Evolutionary conservation across 2,329 filamentous ascomycete genomes (phyloP), one percentile per base, ranked within the genome.

Genomic region (Aphanocladium album): DNA sequence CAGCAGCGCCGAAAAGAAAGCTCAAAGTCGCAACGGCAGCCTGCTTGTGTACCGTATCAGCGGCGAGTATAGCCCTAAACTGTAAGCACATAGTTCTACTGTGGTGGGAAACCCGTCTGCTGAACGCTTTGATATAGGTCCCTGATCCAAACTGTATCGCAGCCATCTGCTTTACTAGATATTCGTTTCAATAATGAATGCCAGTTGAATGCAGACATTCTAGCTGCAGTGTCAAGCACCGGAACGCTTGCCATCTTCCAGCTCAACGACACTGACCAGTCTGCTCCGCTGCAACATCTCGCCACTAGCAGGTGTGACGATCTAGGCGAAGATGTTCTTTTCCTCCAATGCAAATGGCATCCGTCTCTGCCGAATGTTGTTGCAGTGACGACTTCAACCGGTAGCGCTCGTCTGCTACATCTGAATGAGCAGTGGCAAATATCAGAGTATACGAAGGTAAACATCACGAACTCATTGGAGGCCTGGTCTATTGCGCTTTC

Each of bases 141-240:
- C 2, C 76, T 81, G 60, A 68, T 88, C 5, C 84, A 90, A 69
- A 87, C 82, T 1, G 64, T 87, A 5, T 68, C 77, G 5, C 85
- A 89, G 23, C 82, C 86, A 4, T 91, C 87, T 57, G 93, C 91
- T 6, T 82, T 97, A 30, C 82, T 97, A 57, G 93, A 97, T 71
- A 78, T 97, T 33, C 90, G 93, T 67, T 98, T 97, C 72, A 85
- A 88, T 62, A 84, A 83, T 16, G 59, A 47, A 1, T 69, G 74
- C 56, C 64, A 68, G 2, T 71, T 79, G 57, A 67, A 67, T 8
- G 75, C 73, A 54, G 79, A 80, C 33, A 75, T 89, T 3, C 80
- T 96, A 57, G 91, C 86, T 11, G 85, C 88, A 3, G 90, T 91
- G 9, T 90, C 89, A 1, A 96, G 91, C 63, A 90, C 89, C 0